Base-by-base conservation (phyloP, 2,329 filamentous ascomycete genomes). In the Massarina eburnea region DNA sequence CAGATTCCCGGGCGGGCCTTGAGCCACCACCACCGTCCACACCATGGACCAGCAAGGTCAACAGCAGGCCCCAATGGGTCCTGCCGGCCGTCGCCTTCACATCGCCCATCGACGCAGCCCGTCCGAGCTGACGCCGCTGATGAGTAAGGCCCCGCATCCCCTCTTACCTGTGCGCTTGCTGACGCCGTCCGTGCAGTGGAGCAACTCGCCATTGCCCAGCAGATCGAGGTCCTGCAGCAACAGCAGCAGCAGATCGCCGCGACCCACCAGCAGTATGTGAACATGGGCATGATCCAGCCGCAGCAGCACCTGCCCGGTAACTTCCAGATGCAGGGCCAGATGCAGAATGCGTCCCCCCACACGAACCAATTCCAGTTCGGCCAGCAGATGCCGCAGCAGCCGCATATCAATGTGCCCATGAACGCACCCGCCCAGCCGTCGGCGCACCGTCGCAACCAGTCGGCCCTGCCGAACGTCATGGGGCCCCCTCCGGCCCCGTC, bases 241-340 rank as follows among this genome's bases (percentile, higher is more conserved):
- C 94, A 97, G 72, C 94, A 97, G 71, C 91, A 97, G 73, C 91
- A 96, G 71, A 95, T 97, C 67, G 89, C 95, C 74, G 90, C 90
- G 61, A 94, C 90, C 55, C 91, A 96, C 67, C 91, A 96, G 75
- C 92, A 97, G 75, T 96, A 96, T 78, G 87, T 96, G 64, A 96
- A 94, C 72, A 91, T 96, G 88, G 90, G 90, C 71, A 91, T 97
- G 81, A 85, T 97, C 63, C 86, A 88, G 59, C 86, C 89, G 42
- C 87, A 88, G 64, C 92, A 96, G 75, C 81, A 84, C 59, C 78
- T 96, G 48, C 84, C 83, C 58, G 82, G 84, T 54, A 67, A 68
- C 49, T 70, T 70, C 49, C 67, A 66, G 57, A 69, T 69, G 72
- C 91, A 92, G 75, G 82, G 83, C 49, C 83, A 85, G 71, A 87